A percentile compares a stretch with the other conserved stretches of the same genome.
phyloP scores from a whole-genome alignment of 2,329 filamentous ascomycete species.

The Fragosphaeria purpurea region DNA sequence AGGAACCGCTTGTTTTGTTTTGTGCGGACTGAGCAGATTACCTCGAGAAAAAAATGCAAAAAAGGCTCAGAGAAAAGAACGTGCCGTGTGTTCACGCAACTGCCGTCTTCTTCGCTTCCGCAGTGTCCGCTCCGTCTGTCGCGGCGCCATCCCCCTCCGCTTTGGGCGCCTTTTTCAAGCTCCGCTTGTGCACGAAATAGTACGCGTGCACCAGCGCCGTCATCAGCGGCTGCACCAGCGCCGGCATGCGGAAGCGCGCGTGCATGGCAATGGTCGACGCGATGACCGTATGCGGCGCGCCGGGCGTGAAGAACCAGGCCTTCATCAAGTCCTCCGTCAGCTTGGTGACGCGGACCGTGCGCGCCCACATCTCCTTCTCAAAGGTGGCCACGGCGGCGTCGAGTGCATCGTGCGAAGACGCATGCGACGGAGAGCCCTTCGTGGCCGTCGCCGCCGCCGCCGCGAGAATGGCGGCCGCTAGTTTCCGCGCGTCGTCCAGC shows the following conservation, averaged over 20 bases:
- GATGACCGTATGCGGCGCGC: slow-evolving; percentile 33
- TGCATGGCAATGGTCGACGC: slow-evolving; percentile 24
- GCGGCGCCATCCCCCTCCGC: too few species aligned
- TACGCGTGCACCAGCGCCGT: neutral
- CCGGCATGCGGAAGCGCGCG: slow-evolving; percentile 7
- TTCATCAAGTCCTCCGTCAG: slow-evolving; percentile 24
- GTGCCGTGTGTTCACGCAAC: too few species aligned
- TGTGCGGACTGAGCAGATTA: too few species aligned
- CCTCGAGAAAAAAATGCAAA: too few species aligned
- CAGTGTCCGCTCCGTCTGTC: too few species aligned
- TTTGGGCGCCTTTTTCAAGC: too few species aligned
- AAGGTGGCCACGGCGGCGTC: slow-evolving; percentile 25
- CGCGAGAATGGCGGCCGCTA: slow-evolving; percentile 34
- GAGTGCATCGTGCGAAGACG: neutral
- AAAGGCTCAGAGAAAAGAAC: too few species aligned
- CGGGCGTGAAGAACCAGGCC: slow-evolving; percentile 37
- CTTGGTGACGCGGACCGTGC: slow-evolving; percentile 21
- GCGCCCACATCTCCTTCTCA: slow-evolving; percentile 29
- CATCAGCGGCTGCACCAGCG: slow-evolving; percentile 1
- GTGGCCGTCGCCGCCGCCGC: slow-evolving; percentile 2
- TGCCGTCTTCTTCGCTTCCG: too few species aligned
- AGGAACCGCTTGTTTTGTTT: too few species aligned
- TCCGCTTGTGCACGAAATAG: slow-evolving; percentile 3
- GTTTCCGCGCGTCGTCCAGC: slow-evolving; percentile 41
- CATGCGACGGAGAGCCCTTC: neutral